Conservation (phyloP, 108 stramenopile genomes). For the Fragilaria radians region DNA sequence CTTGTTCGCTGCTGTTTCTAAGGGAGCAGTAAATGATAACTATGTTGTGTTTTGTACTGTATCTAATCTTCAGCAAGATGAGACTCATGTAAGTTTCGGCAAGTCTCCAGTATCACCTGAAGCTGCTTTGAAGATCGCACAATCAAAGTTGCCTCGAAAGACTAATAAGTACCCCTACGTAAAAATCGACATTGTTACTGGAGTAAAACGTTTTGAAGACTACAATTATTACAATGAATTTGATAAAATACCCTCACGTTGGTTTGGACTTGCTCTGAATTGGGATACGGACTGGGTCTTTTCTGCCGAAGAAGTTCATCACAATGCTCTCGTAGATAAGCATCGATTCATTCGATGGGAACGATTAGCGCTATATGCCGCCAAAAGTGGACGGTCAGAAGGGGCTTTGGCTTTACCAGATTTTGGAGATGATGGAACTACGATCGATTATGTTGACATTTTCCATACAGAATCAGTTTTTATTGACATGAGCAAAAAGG, state of each 20-base stretch:
- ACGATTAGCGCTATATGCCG: not conserved
- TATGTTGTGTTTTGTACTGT: conserved; percentile 3
- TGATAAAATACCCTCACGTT: not conserved
- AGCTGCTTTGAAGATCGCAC: conserved; percentile 1
- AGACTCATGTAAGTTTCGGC: not conserved
- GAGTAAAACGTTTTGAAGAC: conserved; percentile 1
- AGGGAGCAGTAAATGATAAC: not conserved
- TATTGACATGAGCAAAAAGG: not conserved
- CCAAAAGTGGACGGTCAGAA: not conserved
- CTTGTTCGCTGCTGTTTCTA: not conserved
- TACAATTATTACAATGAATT: conserved; percentile 1
- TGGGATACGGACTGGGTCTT: conserved; percentile 6
- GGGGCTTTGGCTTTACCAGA: not conserved
- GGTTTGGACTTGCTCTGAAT: conserved; percentile 1
- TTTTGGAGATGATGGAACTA: not conserved
- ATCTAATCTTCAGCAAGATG: not conserved
- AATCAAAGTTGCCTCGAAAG: not conserved
- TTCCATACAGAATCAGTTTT: conserved; percentile 2
- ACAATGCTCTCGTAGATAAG: conserved; percentile 1
- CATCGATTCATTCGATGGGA: conserved; percentile 4
- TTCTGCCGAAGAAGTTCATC: not conserved
- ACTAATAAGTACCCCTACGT: not conserved
- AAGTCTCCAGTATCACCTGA: not conserved
- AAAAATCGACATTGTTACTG: conserved; percentile 3
- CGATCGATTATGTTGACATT: not conserved